These are phyloP conservation scores for Tubosaeta sp. DNA, from an alignment of 768 basidiomycete genomes.

Conservation along the genomic window DNA sequence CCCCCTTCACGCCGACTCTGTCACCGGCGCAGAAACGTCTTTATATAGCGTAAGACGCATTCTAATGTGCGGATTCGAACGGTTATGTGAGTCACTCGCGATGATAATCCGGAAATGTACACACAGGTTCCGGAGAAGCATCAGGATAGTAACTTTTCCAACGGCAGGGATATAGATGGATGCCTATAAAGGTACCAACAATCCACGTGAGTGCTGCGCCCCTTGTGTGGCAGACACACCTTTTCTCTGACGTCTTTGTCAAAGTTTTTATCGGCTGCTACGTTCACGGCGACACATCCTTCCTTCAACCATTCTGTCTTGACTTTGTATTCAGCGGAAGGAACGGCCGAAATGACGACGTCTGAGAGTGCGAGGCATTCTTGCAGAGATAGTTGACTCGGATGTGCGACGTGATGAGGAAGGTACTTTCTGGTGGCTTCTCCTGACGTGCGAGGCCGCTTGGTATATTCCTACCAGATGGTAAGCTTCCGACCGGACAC, in stretches of 20 bases:
- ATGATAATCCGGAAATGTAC: slow-evolving; percentile 27
- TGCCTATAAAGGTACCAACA: slow-evolving; percentile 41
- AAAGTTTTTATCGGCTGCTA: slow-evolving; percentile 95
- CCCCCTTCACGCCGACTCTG: slow-evolving; percentile 9
- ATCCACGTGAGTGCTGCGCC: slow-evolving; percentile 9
- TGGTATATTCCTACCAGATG: slow-evolving; percentile 75
- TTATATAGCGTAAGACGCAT: slow-evolving; percentile 30
- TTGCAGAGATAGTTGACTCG: slow-evolving; percentile 62
- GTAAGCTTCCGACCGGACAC: neutral
- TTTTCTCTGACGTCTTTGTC: slow-evolving; percentile 89
- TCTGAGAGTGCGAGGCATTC: slow-evolving; percentile 84
- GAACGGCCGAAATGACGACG: slow-evolving; percentile 93
- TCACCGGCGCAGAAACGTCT: slow-evolving; percentile 1
- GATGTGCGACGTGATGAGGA: slow-evolving; percentile 79
- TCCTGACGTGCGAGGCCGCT: slow-evolving; percentile 58
- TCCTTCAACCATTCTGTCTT: slow-evolving; percentile 88
- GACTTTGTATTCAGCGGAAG: slow-evolving; percentile 79
- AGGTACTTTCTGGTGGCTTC: slow-evolving; percentile 59
- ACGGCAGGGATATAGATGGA: slow-evolving; percentile 93
- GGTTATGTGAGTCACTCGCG: slow-evolving; percentile 5
- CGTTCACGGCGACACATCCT: slow-evolving; percentile 90
- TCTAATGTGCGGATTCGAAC: slow-evolving; percentile 10
- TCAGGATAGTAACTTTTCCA: slow-evolving; percentile 96
- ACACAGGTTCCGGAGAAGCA: slow-evolving; percentile 94
- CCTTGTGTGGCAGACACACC: slow-evolving; percentile 40